A percentile compares a stretch with the other conserved stretches of the same genome.
These are phyloP conservation scores for Fagopyrum esculentum DNA, from an alignment of 148 eudicot genomes.

Conservation along the genomic window DNA sequence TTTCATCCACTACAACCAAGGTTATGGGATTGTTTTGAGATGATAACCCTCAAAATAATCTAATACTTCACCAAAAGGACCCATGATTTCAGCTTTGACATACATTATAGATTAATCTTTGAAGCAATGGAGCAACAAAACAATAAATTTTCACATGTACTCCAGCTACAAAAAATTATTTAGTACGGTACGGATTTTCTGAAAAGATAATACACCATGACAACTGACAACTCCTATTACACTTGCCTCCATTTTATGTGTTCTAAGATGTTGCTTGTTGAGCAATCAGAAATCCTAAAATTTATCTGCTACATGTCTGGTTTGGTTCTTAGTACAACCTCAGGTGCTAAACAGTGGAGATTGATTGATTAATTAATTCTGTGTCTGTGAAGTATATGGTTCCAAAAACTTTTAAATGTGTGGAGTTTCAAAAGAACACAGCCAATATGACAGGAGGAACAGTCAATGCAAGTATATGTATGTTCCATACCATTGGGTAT, in stretches of 20 bases:
- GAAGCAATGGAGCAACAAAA: background rate
- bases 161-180: background rate
- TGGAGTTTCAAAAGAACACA: background rate
- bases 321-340: background rate
- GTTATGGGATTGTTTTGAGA: too few species aligned
- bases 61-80: too few species aligned
- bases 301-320: background rate
- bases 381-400: background rate
- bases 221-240: background rate
- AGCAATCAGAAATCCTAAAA: background rate
- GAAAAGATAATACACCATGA: background rate
- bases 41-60: too few species aligned
- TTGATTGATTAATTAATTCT: background rate
- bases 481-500: constrained; percentile 73
- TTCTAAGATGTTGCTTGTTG: background rate
- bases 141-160: background rate
- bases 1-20: too few species aligned
- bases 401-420: background rate
- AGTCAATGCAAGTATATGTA: background rate
- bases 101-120: background rate
- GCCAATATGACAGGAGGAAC: background rate
- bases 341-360: background rate
- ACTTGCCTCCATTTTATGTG: background rate
- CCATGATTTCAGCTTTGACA: background rate
- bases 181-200: background rate